phyloP scores from a whole-genome alignment of 139 green algal genomes.

The Chlorella sorokiniana region DNA sequence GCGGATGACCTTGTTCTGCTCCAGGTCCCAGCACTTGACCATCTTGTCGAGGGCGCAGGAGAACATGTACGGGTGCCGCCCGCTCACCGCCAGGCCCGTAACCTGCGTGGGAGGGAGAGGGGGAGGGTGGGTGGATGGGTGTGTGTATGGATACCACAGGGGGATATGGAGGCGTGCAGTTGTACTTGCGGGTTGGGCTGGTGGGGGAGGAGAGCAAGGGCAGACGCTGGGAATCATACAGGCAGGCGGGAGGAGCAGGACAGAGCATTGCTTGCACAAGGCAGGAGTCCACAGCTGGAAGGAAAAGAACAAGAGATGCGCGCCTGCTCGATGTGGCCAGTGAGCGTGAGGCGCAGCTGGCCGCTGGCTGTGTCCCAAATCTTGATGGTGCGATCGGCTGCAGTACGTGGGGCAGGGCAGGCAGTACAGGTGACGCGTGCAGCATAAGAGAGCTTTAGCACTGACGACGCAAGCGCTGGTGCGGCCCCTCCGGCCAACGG shows the following conservation, averaged over 20 bases:
- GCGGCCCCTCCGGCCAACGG: too few relatives aligned
- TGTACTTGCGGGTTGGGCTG: too few relatives aligned
- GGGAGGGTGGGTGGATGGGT: too few relatives aligned
- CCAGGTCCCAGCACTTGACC: slow-evolving; percentile 99
- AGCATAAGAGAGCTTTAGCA: neutral
- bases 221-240: too few relatives aligned
- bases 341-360: slow-evolving; percentile 97
- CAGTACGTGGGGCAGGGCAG: neutral
- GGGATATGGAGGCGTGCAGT: too few relatives aligned
- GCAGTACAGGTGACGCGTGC: neutral
- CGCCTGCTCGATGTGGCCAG: slow-evolving; percentile 98
- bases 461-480: too few relatives aligned
- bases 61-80: slow-evolving; percentile 98
- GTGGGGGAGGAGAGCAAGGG: too few relatives aligned
- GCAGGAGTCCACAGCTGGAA: neutral
- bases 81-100: slow-evolving; percentile 87
- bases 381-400: slow-evolving; percentile 96
- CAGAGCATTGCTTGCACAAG: too few relatives aligned
- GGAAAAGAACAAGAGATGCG: neutral
- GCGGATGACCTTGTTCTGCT: slow-evolving; percentile 99
- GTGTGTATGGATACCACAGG: neutral
- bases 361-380: slow-evolving; percentile 91
- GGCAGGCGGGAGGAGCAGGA: too few relatives aligned
- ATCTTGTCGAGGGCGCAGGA: slow-evolving; percentile 94
- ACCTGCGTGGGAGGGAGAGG: slow-evolving; percentile 53